Evolutionary conservation across 805 yeast species (phyloP).

Genomic region (Cyberlindnera nakhonratchasimensis): DNA sequence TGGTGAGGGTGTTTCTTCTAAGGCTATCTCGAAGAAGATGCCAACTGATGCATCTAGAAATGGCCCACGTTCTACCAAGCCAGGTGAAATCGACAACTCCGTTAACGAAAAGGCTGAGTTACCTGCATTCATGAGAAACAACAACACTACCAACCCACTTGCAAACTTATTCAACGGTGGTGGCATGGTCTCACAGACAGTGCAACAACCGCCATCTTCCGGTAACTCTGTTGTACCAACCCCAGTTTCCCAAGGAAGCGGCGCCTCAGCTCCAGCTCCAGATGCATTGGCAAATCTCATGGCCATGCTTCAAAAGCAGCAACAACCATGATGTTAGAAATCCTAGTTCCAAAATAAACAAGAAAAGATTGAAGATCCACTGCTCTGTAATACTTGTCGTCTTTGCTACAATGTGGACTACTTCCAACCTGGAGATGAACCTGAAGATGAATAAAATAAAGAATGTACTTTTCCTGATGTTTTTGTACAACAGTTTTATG

Average conservation of each 20-base stretch:
- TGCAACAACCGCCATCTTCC: constrained; percentile 19
- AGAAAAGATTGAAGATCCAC: too few species aligned
- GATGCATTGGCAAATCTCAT: constrained; percentile 39
- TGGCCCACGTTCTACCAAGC: constrained; percentile 77
- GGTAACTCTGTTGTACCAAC: constrained; percentile 12
- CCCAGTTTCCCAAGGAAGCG: constrained; percentile 1
- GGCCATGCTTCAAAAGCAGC: constrained; percentile 41
- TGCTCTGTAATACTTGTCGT: too few species aligned
- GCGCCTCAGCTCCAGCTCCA: constrained; percentile 20
- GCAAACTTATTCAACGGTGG: constrained; percentile 40
- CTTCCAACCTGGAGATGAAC: too few species aligned
- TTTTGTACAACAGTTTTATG: too few species aligned
- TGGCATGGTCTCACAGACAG: constrained; percentile 10
- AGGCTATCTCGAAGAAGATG: constrained; percentile 88
- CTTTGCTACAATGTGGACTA: too few species aligned
- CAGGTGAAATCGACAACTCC: constrained; percentile 45
- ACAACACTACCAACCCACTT: constrained; percentile 43
- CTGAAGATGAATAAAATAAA: too few species aligned
- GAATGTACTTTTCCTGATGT: too few species aligned
- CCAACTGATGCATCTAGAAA: constrained; percentile 84
- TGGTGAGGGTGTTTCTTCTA: constrained; percentile 90
- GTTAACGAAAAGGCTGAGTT: constrained; percentile 24
- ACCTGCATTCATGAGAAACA: constrained; percentile 32
- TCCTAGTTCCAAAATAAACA: neutral
- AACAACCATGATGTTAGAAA: constrained; percentile 8